phyloP scores from a whole-genome alignment of 2,329 filamentous ascomycete species.

The Trichoderma guizhouense region DNA sequence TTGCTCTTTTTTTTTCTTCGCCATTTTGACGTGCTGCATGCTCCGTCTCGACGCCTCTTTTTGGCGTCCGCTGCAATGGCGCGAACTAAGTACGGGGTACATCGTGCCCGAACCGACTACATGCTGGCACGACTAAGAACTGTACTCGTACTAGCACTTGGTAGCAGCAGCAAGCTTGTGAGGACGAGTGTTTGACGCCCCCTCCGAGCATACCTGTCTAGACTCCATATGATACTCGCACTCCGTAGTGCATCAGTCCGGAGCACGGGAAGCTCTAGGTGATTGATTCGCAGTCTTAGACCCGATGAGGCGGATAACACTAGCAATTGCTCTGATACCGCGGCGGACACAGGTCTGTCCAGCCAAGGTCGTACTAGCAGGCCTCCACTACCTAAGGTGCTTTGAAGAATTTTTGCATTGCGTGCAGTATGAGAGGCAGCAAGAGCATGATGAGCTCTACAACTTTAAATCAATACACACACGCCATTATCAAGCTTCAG shows the following conservation, averaged over 20 bases:
- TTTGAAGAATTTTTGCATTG: not conserved
- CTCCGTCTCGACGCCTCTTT: not conserved
- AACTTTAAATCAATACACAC: not conserved
- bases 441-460: not conserved
- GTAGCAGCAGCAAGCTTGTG: not conserved
- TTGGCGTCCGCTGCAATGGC: not conserved
- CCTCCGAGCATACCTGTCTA: not conserved
- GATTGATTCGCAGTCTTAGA: not conserved
- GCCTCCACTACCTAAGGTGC: not conserved
- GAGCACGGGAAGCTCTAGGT: not conserved
- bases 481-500: not conserved
- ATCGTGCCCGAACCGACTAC: constrained; percentile 9
- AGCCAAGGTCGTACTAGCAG: not conserved
- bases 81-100: not conserved
- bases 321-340: not conserved
- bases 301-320: constrained; percentile 1
- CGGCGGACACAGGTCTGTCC: not conserved
- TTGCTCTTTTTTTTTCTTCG: not conserved
- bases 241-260: not conserved
- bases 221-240: not conserved
- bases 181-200: not conserved
- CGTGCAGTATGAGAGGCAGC: not conserved
- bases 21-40: not conserved
- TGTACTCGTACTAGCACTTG: not conserved
- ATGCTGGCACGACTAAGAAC: not conserved